A percentile compares a stretch with the other conserved stretches of the same genome.
These are phyloP conservation scores for Halenospora varia DNA, from an alignment of 495 filamentous ascomycete genomes.

Conservation along the genomic window DNA sequence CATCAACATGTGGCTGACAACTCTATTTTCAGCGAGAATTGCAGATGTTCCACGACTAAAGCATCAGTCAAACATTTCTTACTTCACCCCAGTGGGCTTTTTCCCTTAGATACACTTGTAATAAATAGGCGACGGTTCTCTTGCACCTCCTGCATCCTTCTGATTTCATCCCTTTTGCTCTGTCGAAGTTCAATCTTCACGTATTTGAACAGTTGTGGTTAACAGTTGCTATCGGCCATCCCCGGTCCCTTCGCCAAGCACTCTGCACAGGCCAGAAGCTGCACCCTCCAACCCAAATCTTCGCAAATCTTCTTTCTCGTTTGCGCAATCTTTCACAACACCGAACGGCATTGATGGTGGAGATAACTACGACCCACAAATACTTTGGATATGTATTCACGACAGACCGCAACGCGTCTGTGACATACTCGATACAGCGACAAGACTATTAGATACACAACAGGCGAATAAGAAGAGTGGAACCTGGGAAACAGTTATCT, in stretches of 20 bases:
- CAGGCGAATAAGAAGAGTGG: too few relatives aligned
- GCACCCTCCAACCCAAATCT: background rate
- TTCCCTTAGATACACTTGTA: too few relatives aligned
- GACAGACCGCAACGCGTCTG: background rate
- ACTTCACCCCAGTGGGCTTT: too few relatives aligned
- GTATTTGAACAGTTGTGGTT: too few relatives aligned
- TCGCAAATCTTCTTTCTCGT: too few relatives aligned
- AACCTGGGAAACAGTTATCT: too few relatives aligned
- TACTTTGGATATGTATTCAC: background rate
- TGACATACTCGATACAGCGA: background rate
- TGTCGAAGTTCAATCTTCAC: too few relatives aligned
- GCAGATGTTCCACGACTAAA: too few relatives aligned
- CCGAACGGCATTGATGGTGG: background rate
- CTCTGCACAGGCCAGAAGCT: background rate
- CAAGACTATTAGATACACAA: background rate
- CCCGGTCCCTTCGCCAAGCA: background rate
- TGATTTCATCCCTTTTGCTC: too few relatives aligned
- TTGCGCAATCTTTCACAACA: background rate
- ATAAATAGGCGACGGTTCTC: background rate
- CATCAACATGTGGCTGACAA: background rate
- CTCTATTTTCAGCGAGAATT: background rate
- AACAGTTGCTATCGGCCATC: too few relatives aligned
- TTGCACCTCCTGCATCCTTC: background rate
- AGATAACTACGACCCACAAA: background rate
- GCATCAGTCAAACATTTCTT: too few relatives aligned